These are phyloP conservation scores for Xylaria sp. DNA, from an alignment of 2,329 filamentous ascomycete species.

Conservation along the genomic window DNA sequence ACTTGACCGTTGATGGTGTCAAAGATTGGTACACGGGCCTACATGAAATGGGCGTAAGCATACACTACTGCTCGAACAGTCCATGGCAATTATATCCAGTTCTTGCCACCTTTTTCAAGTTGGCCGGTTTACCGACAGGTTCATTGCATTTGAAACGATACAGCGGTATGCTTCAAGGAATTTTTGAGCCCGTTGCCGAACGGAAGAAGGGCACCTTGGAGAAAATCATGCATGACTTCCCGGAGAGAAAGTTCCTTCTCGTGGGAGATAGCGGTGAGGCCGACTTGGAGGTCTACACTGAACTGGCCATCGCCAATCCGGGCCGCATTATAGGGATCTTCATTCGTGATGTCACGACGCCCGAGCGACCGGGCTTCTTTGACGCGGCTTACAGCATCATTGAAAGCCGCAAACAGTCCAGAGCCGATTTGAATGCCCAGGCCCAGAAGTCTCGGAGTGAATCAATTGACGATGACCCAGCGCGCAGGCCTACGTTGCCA, in stretches of 20 bases:
- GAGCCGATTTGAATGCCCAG: conserved; percentile 1
- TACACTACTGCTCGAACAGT: conserved; percentile 99
- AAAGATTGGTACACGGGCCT: conserved; percentile 81
- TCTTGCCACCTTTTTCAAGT: conserved; percentile 75
- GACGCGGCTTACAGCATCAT: conserved; percentile 48
- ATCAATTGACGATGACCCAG: conserved; percentile 19
- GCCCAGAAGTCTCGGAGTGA: conserved; percentile 16
- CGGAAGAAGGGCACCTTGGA: conserved; percentile 86
- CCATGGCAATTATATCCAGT: conserved; percentile 97
- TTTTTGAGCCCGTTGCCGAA: conserved; percentile 95
- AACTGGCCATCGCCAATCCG: conserved; percentile 79
- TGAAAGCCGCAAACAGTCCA: conserved; percentile 19
- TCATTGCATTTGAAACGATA: conserved; percentile 97
- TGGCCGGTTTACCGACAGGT: conserved; percentile 74
- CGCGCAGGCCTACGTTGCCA: conserved; percentile 32
- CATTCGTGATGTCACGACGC: conserved; percentile 90
- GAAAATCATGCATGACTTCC: conserved; percentile 82
- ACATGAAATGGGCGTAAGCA: conserved; percentile 71
- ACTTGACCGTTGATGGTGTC: conserved; percentile 81
- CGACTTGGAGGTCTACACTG: conserved; percentile 94
- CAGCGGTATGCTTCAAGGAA: conserved; percentile 92
- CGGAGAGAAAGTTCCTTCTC: conserved; percentile 79
- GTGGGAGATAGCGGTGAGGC: conserved; percentile 96
- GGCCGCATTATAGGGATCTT: conserved; percentile 81
- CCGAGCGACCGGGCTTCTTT: conserved; percentile 69